Conservation (phyloP, 75 land plant genomes). For the Isoetes taiwanensis region DNA sequence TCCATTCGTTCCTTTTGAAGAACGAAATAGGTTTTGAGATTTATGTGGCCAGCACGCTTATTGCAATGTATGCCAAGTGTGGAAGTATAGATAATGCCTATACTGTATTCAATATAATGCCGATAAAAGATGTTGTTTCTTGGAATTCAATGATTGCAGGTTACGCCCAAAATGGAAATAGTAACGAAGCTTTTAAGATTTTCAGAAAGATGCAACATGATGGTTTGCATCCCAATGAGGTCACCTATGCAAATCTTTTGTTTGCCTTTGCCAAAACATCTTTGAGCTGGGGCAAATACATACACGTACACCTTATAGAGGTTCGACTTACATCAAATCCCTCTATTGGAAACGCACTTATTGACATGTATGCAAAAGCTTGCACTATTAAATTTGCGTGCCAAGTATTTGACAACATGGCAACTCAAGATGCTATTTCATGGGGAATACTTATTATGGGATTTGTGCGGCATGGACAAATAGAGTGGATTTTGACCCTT, state of each 20-base stretch:
- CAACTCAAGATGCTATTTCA: not conserved
- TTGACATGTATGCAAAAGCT: conserved; percentile 1
- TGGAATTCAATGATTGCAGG: not conserved
- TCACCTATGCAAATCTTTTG: conserved; percentile 5
- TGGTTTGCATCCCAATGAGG: not conserved
- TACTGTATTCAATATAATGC: not conserved
- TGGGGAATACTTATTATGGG: conserved; percentile 11
- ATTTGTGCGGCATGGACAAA: not conserved
- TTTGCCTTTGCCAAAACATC: not conserved
- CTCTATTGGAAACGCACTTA: conserved; percentile 4
- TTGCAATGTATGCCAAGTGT: conserved; percentile 9
- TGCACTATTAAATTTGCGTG: not conserved
- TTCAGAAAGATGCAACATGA: conserved; percentile 10
- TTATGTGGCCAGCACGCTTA: not conserved
- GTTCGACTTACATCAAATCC: too few relatives aligned
- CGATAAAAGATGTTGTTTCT: not conserved
- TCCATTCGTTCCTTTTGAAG: too few relatives aligned
- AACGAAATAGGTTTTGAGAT: too few relatives aligned
- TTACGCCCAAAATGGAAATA: not conserved
- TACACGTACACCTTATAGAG: too few relatives aligned
- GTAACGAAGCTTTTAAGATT: not conserved
- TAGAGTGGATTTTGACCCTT: conserved; percentile 15
- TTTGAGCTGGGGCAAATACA: too few relatives aligned
- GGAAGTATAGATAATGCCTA: not conserved
- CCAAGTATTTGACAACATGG: conserved; percentile 7